phyloP scores from a whole-genome alignment of 176 grass and related monocot species.

The Tuctoria greenei region DNA sequence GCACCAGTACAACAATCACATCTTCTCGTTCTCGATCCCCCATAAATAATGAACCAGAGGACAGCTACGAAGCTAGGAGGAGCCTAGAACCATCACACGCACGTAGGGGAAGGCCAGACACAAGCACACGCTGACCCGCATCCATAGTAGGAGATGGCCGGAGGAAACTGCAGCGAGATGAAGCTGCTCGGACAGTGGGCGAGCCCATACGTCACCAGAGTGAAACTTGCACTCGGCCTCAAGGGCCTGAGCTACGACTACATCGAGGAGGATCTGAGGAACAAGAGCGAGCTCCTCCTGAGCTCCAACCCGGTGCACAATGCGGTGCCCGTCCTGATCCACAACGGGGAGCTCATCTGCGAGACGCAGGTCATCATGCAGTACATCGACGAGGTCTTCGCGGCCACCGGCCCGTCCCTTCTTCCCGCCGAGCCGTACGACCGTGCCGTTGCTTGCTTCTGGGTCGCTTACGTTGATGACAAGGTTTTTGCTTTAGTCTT shows the following conservation, averaged over 20 bases:
- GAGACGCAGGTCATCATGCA: constrained; percentile 62
- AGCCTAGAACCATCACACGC: not conserved
- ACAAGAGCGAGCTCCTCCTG: constrained; percentile 56
- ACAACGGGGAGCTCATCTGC: constrained; percentile 34
- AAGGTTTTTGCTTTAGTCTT: constrained; percentile 23
- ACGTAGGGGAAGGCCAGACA: no score
- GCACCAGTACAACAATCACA: no score
- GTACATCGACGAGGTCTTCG: constrained; percentile 60
- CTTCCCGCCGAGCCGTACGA: constrained; percentile 50
- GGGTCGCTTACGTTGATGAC: constrained; percentile 49
- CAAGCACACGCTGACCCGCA: not conserved
- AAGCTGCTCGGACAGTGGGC: constrained; percentile 45
- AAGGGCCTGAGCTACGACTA: constrained; percentile 54
- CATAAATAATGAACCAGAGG: not conserved
- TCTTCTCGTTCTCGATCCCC: not conserved
- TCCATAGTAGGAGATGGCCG: not conserved
- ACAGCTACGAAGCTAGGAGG: not conserved
- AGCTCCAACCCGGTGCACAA: constrained; percentile 54
- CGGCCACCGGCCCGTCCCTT: not conserved
- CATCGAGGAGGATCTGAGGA: constrained; percentile 42
- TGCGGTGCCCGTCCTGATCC: constrained; percentile 59
- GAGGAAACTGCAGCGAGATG: not conserved
- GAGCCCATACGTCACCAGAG: constrained; percentile 39
- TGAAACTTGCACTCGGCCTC: constrained; percentile 44
- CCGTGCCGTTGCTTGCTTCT: constrained; percentile 55